Percentiles rank a stretch among this genome's conserved stretches.
Conservation (phyloP, 441 rosid species). For the Brassica hybrid region DNA sequence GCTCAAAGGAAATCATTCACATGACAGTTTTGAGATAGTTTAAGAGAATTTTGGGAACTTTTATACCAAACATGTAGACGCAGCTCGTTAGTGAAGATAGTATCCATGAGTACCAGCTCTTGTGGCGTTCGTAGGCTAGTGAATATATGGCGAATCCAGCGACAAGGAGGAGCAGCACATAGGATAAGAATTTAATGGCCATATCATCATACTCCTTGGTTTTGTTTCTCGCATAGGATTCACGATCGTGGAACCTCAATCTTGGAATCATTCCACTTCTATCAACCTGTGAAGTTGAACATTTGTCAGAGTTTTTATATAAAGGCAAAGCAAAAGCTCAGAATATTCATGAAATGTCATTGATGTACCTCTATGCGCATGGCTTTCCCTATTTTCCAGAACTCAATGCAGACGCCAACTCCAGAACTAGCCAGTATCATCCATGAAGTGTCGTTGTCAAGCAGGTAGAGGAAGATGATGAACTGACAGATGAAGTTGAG, state of each 20-base stretch:
- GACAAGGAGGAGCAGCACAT: conserved; percentile 85
- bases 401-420: conserved; percentile 89
- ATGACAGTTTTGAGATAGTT: background rate
- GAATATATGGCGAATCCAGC: conserved; percentile 82
- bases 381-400: conserved; percentile 98
- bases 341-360: conserved; percentile 97
- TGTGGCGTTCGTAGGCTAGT: conserved; percentile 93
- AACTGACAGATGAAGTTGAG: conserved; percentile 86
- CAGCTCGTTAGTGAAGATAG: conserved; percentile 98
- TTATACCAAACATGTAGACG: conserved; percentile 99
- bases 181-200: conserved; percentile 93
- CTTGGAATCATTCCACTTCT: conserved; percentile 91
- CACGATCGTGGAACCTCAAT: conserved; percentile 93
- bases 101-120: conserved; percentile 99
- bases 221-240: conserved; percentile 91
- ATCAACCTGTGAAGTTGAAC: conserved; percentile 61
- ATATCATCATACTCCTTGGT: conserved; percentile 98
- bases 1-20: background rate
- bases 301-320: background rate
- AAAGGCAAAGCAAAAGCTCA: too few relatives aligned
- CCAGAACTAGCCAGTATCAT: conserved; percentile 97
- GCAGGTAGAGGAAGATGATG: conserved; percentile 85
- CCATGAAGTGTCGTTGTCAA: conserved; percentile 98
- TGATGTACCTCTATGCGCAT: conserved; percentile 97
- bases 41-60: conserved; percentile 19